Evolutionary conservation across 768 basidiomycete species (phyloP), one percentile per base, ranked within the genome.

Genomic region (Holtermannia corniformis): DNA sequence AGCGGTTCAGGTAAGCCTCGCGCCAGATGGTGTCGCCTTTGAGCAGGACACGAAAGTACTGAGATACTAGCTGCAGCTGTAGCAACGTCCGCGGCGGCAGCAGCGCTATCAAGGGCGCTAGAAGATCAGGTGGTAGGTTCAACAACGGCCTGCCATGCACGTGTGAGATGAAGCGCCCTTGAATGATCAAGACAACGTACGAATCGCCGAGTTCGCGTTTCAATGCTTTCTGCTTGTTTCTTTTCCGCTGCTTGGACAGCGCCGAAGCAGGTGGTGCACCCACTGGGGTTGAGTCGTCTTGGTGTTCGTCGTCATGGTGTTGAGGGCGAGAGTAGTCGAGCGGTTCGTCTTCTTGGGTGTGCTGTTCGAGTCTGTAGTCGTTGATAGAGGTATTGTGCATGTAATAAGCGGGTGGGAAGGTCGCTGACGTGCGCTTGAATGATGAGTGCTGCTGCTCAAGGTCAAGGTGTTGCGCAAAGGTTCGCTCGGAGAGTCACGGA

Each of bases 21-120:
- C 63, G 49, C 68, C 68, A 71, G 14, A 71, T 58, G 2, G 59
- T 41, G 22, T 71, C 66, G 41, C 61, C 60, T 44, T 61, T 43
- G 16, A 68, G 53, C 16, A 56, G 57, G 4, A 58, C 52, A 21
- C 54, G 41, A 23, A 71, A 51, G 3, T 41, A 19, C 37, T 49
- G 51, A 50, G 62, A 71, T 2, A 50, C 45, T 5, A 50, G n/a
- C 20, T 45, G 50, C 11, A 46, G 28, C 1, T 26, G 44, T 4
- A 56, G 49, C n/a, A 56, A 40, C 20, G 28, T 23, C 3, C 54
- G 54, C 16, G 54, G 54, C 14, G 54, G 54, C 16, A 56, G n/a
- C 19, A 56, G 45, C 4, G 54, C 44, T 20, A 56, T 43, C n/a
- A 56, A 41, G 2, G 54, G 37, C 21, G 54, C 49, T 4, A 56